These are phyloP conservation scores for Didymella pomorum DNA, from an alignment of 2,329 filamentous ascomycete genomes.

Conservation along the genomic window DNA sequence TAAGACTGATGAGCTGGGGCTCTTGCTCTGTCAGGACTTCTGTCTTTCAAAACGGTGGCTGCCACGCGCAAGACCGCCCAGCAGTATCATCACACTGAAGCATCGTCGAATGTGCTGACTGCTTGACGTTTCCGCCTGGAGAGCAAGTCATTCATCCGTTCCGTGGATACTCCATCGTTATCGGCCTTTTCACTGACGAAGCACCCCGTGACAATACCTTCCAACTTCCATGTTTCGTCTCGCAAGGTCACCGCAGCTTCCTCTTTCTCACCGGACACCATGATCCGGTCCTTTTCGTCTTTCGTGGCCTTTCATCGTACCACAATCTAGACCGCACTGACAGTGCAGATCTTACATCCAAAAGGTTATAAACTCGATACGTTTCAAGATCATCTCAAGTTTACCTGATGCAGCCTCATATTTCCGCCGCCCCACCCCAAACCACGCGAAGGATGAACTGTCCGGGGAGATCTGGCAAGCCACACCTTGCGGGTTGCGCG, in stretches of 20 bases:
- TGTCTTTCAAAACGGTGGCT: not conserved
- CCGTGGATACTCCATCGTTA: not conserved
- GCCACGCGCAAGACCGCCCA: not conserved
- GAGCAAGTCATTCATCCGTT: not conserved
- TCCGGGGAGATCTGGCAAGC: conserved; percentile 12
- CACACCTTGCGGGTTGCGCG: conserved; percentile 2
- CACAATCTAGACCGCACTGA: conserved; percentile 7
- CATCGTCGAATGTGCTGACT: not conserved
- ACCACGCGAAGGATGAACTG: conserved; percentile 14
- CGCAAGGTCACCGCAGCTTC: conserved; percentile 10
- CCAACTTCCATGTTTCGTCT: not conserved
- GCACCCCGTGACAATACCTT: not conserved
- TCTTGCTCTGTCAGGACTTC: not conserved
- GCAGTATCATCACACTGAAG: not conserved
- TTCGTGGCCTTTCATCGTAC: not conserved
- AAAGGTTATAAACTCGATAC: conserved; percentile 7
- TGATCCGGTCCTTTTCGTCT: not conserved
- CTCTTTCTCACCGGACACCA: not conserved
- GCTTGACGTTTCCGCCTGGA: not conserved
- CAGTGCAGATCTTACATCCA: not conserved
- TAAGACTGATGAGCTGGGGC: no score
- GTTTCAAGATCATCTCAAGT: conserved; percentile 1
- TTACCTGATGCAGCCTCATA: conserved; percentile 1
- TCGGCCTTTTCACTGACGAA: not conserved
- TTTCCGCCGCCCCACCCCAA: conserved; percentile 6